Base-by-base conservation (phyloP, 108 stramenopile species). In the Fragilaria radians region DNA sequence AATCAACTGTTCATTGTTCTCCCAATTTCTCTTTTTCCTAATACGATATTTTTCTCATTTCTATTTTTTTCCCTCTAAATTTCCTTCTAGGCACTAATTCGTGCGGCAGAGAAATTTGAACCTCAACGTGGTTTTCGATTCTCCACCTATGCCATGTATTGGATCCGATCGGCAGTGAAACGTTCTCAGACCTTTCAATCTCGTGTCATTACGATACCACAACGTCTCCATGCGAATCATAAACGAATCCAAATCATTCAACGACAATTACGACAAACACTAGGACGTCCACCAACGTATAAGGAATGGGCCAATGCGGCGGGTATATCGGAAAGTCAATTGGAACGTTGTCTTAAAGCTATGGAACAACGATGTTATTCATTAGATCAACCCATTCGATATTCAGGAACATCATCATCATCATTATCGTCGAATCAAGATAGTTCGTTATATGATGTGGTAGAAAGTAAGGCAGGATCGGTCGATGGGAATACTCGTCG, bases 121-220 rank as follows among this genome's bases (percentile, higher is more conserved):
- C 95, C 95, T 2, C 66, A 73, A 5, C 66, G 91, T 47, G 95
- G 95, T 30, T 96, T 94, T 54, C 86, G 90, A 29, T 96, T 98
- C 66, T 88, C 88, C 33, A 98, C 97, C 26, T 98, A 98, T 76
- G 95, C 95, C 29, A 92, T 94, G 82, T 98, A 95, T 69, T 98
- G 97, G 97, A 91, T 98, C 19, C 76, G 95, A 54, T 82, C 95
- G 32, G 79, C 95, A 7, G 74, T 98, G 18, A 91, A 94, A 65
- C 71, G 86, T 42, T 77, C 73, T 28, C 91, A 93, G 64, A 67
- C 84, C 22, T 59, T 65, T 42, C 91, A 93, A 67, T 85, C 85
- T 5, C 66, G 84, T 17, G 72, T 81, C 18, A 68, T 89, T 32
- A 60, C 62, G 17, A 79, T 93, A 0, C 91, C 91, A 1, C 86